Conservation (phyloP, 768 basidiomycete genomes). For the Lactarius hengduanensis region DNA sequence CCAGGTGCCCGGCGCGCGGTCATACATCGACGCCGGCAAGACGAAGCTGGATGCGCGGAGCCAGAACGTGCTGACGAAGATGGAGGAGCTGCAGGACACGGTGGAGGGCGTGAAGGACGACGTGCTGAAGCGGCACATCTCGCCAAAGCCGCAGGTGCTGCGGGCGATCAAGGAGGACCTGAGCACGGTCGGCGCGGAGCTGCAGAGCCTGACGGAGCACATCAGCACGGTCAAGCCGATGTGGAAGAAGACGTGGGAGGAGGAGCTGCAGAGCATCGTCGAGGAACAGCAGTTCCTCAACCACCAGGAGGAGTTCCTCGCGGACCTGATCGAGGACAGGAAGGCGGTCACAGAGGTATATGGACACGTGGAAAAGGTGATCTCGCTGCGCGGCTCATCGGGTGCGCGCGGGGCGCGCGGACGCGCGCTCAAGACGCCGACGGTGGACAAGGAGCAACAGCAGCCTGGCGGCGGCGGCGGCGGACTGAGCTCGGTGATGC, state of each 20-base stretch:
- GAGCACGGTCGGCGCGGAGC: conserved; percentile 58
- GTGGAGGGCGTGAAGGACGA: conserved; percentile 90
- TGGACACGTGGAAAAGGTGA: conserved; percentile 88
- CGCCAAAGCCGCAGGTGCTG: conserved; percentile 73
- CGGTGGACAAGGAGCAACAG: conserved; percentile 62
- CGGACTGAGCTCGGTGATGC: conserved; percentile 76
- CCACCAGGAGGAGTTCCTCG: conserved; percentile 89
- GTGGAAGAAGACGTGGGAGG: conserved; percentile 99
- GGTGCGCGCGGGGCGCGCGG: conserved; percentile 39
- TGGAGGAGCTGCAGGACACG: conserved; percentile 90
- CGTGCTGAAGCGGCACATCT: conserved; percentile 83
- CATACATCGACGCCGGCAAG: conserved; percentile 90
- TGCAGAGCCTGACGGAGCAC: conserved; percentile 77
- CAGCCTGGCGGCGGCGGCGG: conserved; percentile 28
- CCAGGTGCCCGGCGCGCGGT: conserved; percentile 81
- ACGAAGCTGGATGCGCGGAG: conserved; percentile 85
- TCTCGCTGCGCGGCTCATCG: conserved; percentile 58
- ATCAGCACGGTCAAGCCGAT: conserved; percentile 88
- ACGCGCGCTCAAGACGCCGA: conserved; percentile 53
- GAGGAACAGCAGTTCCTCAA: conserved; percentile 94
- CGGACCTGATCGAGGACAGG: conserved; percentile 88
- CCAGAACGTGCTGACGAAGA: conserved; percentile 86
- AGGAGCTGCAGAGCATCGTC: conserved; percentile 93
- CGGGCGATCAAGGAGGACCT: conserved; percentile 73
- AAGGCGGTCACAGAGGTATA: conserved; percentile 87